These are phyloP conservation scores for Spathaspora girioi DNA, from an alignment of 805 yeast species.

Conservation along the genomic window DNA sequence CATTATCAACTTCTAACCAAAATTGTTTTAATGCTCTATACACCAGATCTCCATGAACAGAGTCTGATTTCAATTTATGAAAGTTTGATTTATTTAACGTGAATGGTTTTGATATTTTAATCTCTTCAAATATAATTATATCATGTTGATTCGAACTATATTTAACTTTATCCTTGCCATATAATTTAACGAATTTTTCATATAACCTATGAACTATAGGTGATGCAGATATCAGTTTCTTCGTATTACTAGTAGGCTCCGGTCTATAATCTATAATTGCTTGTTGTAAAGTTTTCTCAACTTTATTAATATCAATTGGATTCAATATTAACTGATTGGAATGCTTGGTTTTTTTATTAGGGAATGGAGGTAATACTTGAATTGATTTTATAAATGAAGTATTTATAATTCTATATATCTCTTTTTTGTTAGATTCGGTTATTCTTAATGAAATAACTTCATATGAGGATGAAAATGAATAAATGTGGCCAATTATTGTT, in stretches of 20 bases:
- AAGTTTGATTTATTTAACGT: conserved; percentile 25
- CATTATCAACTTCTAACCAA: conserved; percentile 25
- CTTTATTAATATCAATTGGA: conserved; percentile 2
- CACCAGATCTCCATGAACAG: conserved; percentile 19
- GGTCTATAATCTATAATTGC: conserved; percentile 1
- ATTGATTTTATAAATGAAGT: conserved; percentile 55
- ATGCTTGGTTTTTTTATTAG: conserved; percentile 25
- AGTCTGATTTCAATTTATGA: conserved; percentile 13
- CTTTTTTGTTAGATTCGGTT: conserved; percentile 14
- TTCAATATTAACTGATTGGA: background rate
- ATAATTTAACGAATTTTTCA: conserved; percentile 15
- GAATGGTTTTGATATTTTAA: conserved; percentile 37
- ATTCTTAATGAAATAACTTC: conserved; percentile 37
- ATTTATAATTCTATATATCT: conserved; percentile 49
- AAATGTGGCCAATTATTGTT: conserved; percentile 57
- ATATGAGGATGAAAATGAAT: conserved; percentile 52
- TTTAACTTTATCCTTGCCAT: conserved; percentile 23
- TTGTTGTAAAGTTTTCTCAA: background rate
- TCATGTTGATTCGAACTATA: conserved; percentile 28
- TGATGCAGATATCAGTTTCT: background rate
- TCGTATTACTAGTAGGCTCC: background rate
- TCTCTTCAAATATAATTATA: conserved; percentile 31
- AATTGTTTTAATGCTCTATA: conserved; percentile 21
- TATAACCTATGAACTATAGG: conserved; percentile 8
- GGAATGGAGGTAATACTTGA: conserved; percentile 29